Base-by-base conservation (phyloP, 1,284 basidiomycete species). In the Ganoderma leucocontextum region DNA sequence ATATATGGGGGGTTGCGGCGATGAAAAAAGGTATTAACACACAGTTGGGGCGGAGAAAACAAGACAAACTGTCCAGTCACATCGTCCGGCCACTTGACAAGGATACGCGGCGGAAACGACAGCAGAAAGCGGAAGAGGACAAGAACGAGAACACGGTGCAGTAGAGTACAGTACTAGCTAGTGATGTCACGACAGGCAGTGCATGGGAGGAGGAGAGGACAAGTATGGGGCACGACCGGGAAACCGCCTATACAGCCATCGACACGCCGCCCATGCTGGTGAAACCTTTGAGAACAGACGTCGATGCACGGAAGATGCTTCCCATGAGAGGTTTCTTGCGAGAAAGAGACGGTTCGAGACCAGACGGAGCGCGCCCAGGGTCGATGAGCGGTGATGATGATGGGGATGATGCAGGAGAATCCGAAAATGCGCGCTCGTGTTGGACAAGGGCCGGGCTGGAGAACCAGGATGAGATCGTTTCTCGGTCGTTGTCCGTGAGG, bases 251-350 rank as follows among this genome's bases (percentile, higher is more conserved):
- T 33, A 63, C 52, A 29, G 62, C 66, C 66, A 71, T 67, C 4
- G 72, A 62, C 63, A 67, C 41, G 17, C 71, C 71, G 19, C 62
- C 49, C 44, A 70, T 68, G 3, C 70, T 63, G 36, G 72, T 63
- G 19, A 77, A 67, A 38, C 82, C 82, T 68, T 79, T 84, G 63
- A 89, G 77, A 62, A 89, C 72, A n/a, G 83, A 83, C 66, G 87
- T 84, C 19, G 77, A 73, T 2, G 73, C 75, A 55, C 75, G 75
- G 63, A 77, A 61, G 38, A 78, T 41, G 60, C 64, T 63, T 6
- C 66, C 72, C 41, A 66, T 63, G 61, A 73, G 69, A 7, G 72
- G 66, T 61, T 67, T 62, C 35, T 62, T 67, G 35, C 69, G 70
- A 47, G 55, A 55, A 17, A 41, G 47, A 2, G 53, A 58, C 12